Evolutionary conservation across 306 rosid species (phyloP).

Genomic region (Vigna reflexopilosa): DNA sequence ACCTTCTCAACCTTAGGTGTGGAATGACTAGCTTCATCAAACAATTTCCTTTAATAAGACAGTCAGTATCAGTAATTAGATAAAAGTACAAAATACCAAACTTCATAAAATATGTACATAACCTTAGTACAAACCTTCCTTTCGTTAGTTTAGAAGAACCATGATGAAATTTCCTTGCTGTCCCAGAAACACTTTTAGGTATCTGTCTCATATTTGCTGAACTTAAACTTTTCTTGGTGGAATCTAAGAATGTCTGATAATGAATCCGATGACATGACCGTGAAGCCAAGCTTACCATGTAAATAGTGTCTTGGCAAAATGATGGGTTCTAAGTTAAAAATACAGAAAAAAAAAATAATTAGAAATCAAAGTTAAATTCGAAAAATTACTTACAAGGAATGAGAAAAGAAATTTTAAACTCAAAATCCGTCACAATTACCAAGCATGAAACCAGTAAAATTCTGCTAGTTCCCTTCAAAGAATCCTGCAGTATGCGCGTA

Average conservation of each 20-base stretch:
- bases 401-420: slow-evolving; percentile 11
- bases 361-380: not conserved
- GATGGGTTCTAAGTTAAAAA: slow-evolving; percentile 62
- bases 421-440: slow-evolving; percentile 56
- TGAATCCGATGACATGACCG: slow-evolving; percentile 62
- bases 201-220: slow-evolving; percentile 45
- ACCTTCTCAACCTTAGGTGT: slow-evolving; percentile 69
- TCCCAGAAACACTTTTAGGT: slow-evolving; percentile 51
- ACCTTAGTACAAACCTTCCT: slow-evolving; percentile 66
- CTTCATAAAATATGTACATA: slow-evolving; percentile 20
- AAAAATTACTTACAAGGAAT: not conserved
- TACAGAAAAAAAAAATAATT: slow-evolving; percentile 18
- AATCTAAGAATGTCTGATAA: slow-evolving; percentile 34
- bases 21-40: slow-evolving; percentile 57
- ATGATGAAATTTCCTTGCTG: slow-evolving; percentile 55
- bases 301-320: slow-evolving; percentile 82
- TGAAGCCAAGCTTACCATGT: slow-evolving; percentile 76
- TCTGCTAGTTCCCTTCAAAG: slow-evolving; percentile 68
- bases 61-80: slow-evolving; percentile 9
- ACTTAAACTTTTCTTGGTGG: slow-evolving; percentile 54
- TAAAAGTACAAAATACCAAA: slow-evolving; percentile 15
- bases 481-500: slow-evolving; percentile 82
- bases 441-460: slow-evolving; percentile 78
- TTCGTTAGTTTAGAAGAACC: slow-evolving; percentile 49
- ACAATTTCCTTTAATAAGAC: slow-evolving; percentile 69